Evolutionary conservation across 2,329 filamentous ascomycete species (phyloP).

Genomic region (Stemphylium lycopersici): DNA sequence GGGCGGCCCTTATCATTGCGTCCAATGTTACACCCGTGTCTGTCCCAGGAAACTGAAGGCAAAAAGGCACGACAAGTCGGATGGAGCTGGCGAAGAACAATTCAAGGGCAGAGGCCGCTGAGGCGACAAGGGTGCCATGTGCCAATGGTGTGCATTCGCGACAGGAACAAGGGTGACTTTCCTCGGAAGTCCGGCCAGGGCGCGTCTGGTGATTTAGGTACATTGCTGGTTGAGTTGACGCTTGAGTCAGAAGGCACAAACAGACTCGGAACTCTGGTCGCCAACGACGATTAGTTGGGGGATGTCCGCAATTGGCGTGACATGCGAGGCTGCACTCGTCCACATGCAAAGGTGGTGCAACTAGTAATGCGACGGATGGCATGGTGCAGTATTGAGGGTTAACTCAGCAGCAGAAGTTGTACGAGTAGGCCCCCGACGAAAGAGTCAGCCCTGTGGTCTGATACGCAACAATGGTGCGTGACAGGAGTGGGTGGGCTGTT

Average conservation of each 20-base stretch:
- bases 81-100: too few relatives aligned
- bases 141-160: constrained; percentile 29
- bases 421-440: constrained; percentile 6
- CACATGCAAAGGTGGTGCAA: constrained; percentile 8
- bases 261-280: constrained; percentile 2
- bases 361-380: constrained; percentile 10
- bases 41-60: constrained; percentile 18
- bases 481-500: constrained; percentile 35
- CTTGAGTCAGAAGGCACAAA: constrained; percentile 13
- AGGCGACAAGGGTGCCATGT: constrained; percentile 47
- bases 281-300: background rate
- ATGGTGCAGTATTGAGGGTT: constrained; percentile 2
- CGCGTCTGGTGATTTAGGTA: background rate
- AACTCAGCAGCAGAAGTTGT: constrained; percentile 18
- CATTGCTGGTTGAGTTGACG: constrained; percentile 9
- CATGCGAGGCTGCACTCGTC: background rate
- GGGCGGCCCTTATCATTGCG: constrained; percentile 25
- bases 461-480: constrained; percentile 22
- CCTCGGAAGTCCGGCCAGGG: constrained; percentile 19
- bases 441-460: constrained; percentile 32
- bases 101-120: constrained; percentile 20
- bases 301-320: constrained; percentile 1
- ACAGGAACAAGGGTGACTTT: constrained; percentile 24
- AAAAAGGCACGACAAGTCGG: constrained; percentile 18
- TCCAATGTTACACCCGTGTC: constrained; percentile 40